phyloP scores from a whole-genome alignment of 352 stramenopile species.

The Phytophthora pini region DNA sequence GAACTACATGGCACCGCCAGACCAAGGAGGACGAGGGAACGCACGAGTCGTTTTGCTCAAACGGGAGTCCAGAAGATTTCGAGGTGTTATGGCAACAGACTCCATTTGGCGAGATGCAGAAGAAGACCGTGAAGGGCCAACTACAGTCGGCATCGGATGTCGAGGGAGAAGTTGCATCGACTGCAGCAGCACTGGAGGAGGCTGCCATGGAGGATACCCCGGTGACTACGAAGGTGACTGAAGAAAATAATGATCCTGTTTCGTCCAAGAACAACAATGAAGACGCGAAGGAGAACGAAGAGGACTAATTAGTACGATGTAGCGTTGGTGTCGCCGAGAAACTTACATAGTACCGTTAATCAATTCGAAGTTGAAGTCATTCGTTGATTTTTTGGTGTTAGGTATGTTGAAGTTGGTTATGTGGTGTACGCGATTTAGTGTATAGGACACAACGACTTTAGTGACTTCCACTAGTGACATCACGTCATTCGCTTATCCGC shows the following conservation, averaged over 20 bases:
- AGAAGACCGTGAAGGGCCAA: slow-evolving; percentile 43
- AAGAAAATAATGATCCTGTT: not conserved
- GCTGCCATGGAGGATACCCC: slow-evolving; percentile 1
- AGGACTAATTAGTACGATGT: too few relatives aligned
- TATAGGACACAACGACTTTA: not conserved
- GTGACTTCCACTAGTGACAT: not conserved
- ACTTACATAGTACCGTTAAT: not conserved
- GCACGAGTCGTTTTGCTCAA: slow-evolving; percentile 53
- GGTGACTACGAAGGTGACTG: not conserved
- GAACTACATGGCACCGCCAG: slow-evolving; percentile 58
- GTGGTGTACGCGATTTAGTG: not conserved
- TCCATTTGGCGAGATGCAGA: slow-evolving; percentile 56
- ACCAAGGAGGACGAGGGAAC: slow-evolving; percentile 53
- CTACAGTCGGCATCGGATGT: not conserved
- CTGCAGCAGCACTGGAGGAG: slow-evolving; percentile 1
- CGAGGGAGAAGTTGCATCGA: not conserved
- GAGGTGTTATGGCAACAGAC: slow-evolving; percentile 63
- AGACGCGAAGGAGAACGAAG: not conserved
- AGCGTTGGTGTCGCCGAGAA: too few relatives aligned
- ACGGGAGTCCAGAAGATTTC: slow-evolving; percentile 57
- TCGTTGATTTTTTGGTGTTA: too few relatives aligned
- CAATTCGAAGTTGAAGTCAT: not conserved
- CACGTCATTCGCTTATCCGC: not conserved
- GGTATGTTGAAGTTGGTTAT: not conserved
- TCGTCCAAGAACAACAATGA: not conserved